Base-by-base conservation (phyloP, 306 rosid species). In the Argentina anserina region DNA sequence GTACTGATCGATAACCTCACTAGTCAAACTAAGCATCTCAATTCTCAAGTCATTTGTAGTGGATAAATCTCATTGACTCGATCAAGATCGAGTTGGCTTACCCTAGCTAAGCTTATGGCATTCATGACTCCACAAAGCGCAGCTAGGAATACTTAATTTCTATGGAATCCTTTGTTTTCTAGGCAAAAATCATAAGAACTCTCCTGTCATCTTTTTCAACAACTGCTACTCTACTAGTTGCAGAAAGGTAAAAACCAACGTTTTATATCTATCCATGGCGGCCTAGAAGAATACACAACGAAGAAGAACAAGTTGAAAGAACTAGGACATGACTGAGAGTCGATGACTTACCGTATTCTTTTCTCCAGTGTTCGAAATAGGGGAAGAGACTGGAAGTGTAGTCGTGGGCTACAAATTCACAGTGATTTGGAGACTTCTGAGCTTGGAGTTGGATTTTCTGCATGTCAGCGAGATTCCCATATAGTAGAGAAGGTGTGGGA, bases 341-440 rank as follows among this genome's bases (percentile, higher is more conserved):
- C 5, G 20, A 33, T 61, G 41, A 55, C 9, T 18, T 88, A 94
- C 97, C 97, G 50, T 91, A 94, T 86, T 91, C 79, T 70, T 89
- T 85, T 65, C 92, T 79, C 98, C 98, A 94, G 78, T 84, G 89
- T 59, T 87, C 97, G 33, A 89, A 85, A 70, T 85, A 91, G 3
- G 98, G 98, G 78, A 94, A 94, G 86, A 94, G 89, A 6, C 87
- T 70, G 67, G 94, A 79, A 59, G 97, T 87, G 75, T 84, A 89
- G 77, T 94, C 97, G 65, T 88, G 91, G 13, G 88, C 96, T 6
- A 88, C 79, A 76, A 85, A 80, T 36, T 83, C 88, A 55, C 76
- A 59, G 39, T 37, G 42, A 11, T 52, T 50, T 7, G 82, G 37
- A 33, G 77, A 42, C 41, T 76, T 74, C 70, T n/a, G 7, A 14